A percentile compares a stretch with the other conserved stretches of the same genome.
Conservation (phyloP, 2,329 filamentous ascomycete genomes). For the Diaporthe australafricana region DNA sequence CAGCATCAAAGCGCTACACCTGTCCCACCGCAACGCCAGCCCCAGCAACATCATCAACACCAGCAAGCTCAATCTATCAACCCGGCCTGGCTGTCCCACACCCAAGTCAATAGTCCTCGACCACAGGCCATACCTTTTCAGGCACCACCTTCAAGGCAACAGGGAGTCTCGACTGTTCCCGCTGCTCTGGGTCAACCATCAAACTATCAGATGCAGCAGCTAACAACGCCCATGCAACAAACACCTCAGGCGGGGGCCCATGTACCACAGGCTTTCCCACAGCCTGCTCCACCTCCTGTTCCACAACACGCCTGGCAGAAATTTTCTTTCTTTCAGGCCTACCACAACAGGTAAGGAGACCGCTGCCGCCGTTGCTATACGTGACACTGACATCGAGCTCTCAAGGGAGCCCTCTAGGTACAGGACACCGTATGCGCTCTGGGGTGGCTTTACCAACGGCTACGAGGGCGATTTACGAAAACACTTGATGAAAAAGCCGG, state of each 20-base stretch:
- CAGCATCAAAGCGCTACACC: slow-evolving; percentile 12
- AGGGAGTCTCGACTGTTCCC: not conserved
- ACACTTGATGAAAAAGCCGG: slow-evolving; percentile 57
- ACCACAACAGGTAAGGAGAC: slow-evolving; percentile 65
- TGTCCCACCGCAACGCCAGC: not conserved
- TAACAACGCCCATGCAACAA: slow-evolving; percentile 27
- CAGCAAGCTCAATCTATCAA: slow-evolving; percentile 19
- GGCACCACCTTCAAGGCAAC: slow-evolving; percentile 12
- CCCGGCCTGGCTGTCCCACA: slow-evolving; percentile 29
- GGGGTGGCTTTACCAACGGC: slow-evolving; percentile 70
- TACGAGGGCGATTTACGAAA: slow-evolving; percentile 65
- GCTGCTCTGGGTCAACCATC: slow-evolving; percentile 3
- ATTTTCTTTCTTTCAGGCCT: slow-evolving; percentile 69
- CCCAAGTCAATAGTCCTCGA: slow-evolving; percentile 2
- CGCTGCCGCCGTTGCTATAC: not conserved
- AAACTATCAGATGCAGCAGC: slow-evolving; percentile 22
- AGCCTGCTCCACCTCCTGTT: not conserved
- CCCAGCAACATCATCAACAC: slow-evolving; percentile 2
- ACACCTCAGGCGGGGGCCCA: slow-evolving; percentile 14
- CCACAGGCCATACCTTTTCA: slow-evolving; percentile 12
- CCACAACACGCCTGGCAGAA: slow-evolving; percentile 57
- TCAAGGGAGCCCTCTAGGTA: slow-evolving; percentile 66
- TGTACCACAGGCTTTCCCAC: not conserved
- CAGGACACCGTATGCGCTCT: slow-evolving; percentile 68
- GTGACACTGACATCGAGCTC: slow-evolving; percentile 29